Conservation (phyloP, 2,329 filamentous ascomycete species). For the Botryotinia globosa region DNA sequence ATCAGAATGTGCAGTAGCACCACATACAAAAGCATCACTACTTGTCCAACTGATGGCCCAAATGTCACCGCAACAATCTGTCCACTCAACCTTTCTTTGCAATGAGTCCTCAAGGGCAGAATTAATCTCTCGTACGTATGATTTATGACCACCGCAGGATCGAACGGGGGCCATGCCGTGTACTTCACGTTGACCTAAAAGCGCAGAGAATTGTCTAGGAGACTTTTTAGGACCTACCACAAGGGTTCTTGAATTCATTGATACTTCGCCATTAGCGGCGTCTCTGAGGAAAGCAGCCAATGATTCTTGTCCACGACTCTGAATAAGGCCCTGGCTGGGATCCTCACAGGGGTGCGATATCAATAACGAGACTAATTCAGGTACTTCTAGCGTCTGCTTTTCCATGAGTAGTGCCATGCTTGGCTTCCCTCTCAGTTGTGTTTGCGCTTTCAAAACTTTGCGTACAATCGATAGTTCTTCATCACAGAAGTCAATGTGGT, state of each 20-base stretch:
- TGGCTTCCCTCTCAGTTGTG: slow-evolving; percentile 9
- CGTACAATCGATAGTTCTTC: slow-evolving; percentile 22
- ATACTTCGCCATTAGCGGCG: slow-evolving; percentile 21
- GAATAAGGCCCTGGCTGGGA: slow-evolving; percentile 52
- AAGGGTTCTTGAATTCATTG: slow-evolving; percentile 10
- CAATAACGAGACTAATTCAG: slow-evolving; percentile 12
- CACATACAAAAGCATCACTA: slow-evolving; percentile 53
- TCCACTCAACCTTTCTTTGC: slow-evolving; percentile 53
- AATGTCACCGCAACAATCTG: slow-evolving; percentile 60
- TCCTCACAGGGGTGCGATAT: slow-evolving; percentile 14
- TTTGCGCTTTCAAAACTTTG: not conserved
- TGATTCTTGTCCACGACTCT: slow-evolving; percentile 48
- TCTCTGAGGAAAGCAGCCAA: slow-evolving; percentile 28
- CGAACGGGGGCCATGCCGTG: slow-evolving; percentile 27
- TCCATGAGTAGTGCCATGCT: slow-evolving; percentile 1
- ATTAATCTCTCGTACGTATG: slow-evolving; percentile 28
- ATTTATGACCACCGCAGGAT: slow-evolving; percentile 24
- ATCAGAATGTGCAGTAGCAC: slow-evolving; percentile 61
- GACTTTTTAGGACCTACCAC: slow-evolving; percentile 6
- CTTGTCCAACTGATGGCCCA: slow-evolving; percentile 57
- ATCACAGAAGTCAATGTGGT: slow-evolving; percentile 27
- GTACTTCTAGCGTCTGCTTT: slow-evolving; percentile 14
- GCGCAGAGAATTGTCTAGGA: slow-evolving; percentile 19
- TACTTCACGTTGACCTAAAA: slow-evolving; percentile 33
- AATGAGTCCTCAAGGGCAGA: slow-evolving; percentile 49